These are phyloP conservation scores for Neonectria neomacrospora DNA, from an alignment of 2,329 filamentous ascomycete genomes.

Conservation along the genomic window DNA sequence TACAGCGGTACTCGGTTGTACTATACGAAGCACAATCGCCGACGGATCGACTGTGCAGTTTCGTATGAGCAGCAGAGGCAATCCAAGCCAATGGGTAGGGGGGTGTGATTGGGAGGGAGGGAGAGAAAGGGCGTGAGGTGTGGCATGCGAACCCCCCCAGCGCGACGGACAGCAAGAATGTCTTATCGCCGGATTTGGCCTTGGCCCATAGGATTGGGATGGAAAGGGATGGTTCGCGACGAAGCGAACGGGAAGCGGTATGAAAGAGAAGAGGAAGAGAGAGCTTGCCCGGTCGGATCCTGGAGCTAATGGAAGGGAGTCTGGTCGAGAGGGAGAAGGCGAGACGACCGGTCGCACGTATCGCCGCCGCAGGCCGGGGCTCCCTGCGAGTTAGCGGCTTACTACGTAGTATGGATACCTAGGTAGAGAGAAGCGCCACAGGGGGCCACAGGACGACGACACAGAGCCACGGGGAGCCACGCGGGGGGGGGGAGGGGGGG, in stretches of 20 bases:
- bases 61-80: not conserved
- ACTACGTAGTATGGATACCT: too few relatives aligned
- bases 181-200: conserved; percentile 35
- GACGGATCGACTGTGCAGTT: conserved; percentile 7
- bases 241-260: conserved; percentile 10
- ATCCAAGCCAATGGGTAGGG: conserved; percentile 15
- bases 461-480: not conserved
- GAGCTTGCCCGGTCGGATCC: not conserved
- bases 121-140: conserved; percentile 20
- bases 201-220: conserved; percentile 18
- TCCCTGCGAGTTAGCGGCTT: conserved; percentile 25
- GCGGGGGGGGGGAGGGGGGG: too few relatives aligned
- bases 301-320: conserved; percentile 18
- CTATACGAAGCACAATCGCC: conserved; percentile 15
- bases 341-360: conserved; percentile 21
- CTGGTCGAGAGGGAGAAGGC: conserved; percentile 16
- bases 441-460: not conserved
- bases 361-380: conserved; percentile 22
- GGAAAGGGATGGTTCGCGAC: conserved; percentile 11
- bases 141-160: conserved; percentile 12
- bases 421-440: conserved; percentile 14
- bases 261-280: conserved; percentile 25
- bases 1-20: not conserved
- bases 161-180: conserved; percentile 21
- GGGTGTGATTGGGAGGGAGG: conserved; percentile 1